Conservation (phyloP, 2,329 filamentous ascomycete species). For the Thermothelomyces thermophilus region DNA sequence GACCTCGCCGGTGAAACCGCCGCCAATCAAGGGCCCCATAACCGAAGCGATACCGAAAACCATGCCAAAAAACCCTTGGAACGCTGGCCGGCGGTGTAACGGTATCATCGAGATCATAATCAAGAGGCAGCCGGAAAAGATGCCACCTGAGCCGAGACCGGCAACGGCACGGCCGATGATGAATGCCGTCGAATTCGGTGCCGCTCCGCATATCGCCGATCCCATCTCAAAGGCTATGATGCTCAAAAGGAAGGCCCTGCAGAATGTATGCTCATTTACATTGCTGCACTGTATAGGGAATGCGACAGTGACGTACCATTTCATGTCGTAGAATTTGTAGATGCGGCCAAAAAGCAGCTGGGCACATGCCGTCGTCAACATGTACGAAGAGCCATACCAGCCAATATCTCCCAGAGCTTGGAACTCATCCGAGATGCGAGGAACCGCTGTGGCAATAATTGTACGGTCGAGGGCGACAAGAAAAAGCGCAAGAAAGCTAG, state of each 20-base stretch:
- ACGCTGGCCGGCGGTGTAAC: conserved; percentile 53
- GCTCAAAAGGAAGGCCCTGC: conserved; percentile 39
- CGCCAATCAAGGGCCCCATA: conserved; percentile 47
- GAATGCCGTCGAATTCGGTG: conserved; percentile 46
- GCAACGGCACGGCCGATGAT: conserved; percentile 53
- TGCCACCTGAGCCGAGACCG: conserved; percentile 49
- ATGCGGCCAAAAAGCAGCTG: conserved; percentile 49
- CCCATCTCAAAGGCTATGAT: conserved; percentile 50
- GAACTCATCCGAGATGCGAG: conserved; percentile 51
- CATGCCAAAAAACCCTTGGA: conserved; percentile 49
- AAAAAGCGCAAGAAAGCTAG: conserved; percentile 50
- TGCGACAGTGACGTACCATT: conserved; percentile 32
- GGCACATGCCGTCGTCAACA: conserved; percentile 52
- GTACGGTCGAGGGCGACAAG: conserved; percentile 52
- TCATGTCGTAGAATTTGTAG: conserved; percentile 48
- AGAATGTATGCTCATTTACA: not conserved
- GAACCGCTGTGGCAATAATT: conserved; percentile 50
- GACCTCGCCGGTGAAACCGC: conserved; percentile 42
- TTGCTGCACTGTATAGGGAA: not conserved
- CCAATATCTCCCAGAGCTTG: conserved; percentile 53
- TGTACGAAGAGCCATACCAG: conserved; percentile 58
- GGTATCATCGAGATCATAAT: conserved; percentile 54
- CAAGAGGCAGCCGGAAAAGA: conserved; percentile 51
- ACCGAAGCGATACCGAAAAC: conserved; percentile 51
- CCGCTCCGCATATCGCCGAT: conserved; percentile 48